Evolutionary conservation across 2,329 filamentous ascomycete species (phyloP).

Genomic region (Meredithiella fracta): DNA sequence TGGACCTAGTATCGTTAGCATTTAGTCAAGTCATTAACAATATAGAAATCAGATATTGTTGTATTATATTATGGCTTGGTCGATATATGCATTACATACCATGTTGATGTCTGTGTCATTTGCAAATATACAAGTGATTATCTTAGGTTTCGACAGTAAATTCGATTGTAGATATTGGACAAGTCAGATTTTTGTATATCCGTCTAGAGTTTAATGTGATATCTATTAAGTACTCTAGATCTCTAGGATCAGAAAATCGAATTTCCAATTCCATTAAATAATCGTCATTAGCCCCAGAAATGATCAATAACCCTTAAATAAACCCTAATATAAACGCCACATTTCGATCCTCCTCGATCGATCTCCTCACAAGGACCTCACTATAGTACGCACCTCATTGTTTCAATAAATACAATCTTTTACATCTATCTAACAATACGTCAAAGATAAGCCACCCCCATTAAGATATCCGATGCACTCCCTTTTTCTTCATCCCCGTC

Average conservation of each 20-base stretch:
- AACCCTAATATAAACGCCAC: neutral
- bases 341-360: neutral
- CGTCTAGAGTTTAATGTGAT: no score
- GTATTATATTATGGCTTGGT: no score
- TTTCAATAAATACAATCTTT: neutral
- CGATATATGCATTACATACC: neutral
- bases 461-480: neutral
- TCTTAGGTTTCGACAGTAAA: no score
- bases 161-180: no score
- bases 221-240: no score
- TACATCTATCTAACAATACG: neutral
- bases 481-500: neutral
- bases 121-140: neutral
- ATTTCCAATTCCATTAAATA: neutral
- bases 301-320: neutral
- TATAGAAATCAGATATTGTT: no score
- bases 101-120: neutral
- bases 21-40: neutral
- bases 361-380: neutral
- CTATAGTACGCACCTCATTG: neutral
- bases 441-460: neutral
- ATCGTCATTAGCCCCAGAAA: neutral
- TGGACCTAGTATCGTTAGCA: constrained; percentile 38
- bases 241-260: no score
- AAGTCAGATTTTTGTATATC: no score